A percentile compares a stretch with the other conserved stretches of the same genome.
Conservation (phyloP, 163 green algal genomes). For the Scenedesmus sp. region DNA sequence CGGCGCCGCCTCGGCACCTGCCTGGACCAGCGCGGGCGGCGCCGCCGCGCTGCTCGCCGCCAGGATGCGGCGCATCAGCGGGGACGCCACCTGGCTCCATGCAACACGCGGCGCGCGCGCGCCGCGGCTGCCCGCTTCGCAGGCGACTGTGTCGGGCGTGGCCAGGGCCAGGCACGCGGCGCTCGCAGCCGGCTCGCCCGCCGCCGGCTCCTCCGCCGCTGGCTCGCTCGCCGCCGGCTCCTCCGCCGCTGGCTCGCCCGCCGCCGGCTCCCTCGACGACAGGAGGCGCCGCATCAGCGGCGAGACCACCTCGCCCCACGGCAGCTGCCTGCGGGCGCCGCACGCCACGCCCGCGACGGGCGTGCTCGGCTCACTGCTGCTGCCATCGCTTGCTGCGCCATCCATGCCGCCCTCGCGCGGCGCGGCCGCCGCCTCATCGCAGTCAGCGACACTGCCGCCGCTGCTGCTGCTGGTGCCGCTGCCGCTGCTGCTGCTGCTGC, state of each 20-base stretch:
- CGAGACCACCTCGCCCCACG: too few relatives aligned
- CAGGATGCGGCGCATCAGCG: neutral
- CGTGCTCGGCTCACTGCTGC: neutral
- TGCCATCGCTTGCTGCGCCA: too few relatives aligned
- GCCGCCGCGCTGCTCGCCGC: neutral
- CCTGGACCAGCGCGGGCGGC: neutral
- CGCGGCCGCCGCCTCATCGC: neutral
- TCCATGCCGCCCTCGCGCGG: neutral
- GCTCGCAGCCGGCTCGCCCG: too few relatives aligned
- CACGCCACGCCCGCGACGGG: neutral
- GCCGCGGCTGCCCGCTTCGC: too few relatives aligned
- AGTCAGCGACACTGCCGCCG: too few relatives aligned
- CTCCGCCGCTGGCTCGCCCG: too few relatives aligned
- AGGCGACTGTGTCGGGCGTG: too few relatives aligned
- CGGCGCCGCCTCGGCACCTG: neutral
- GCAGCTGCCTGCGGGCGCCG: neutral
- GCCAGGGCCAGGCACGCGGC: too few relatives aligned
- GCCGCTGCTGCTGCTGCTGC: slow-evolving; percentile 8
- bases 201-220: too few relatives aligned
- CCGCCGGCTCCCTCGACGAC: too few relatives aligned
- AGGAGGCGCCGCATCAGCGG: too few relatives aligned
- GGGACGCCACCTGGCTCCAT: neutral
- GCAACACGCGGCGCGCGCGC: neutral
- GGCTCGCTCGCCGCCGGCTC: too few relatives aligned
- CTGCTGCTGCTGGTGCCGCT: neutral